Conservation (phyloP, 768 basidiomycete species). For the Amanita pseudoporphyria region DNA sequence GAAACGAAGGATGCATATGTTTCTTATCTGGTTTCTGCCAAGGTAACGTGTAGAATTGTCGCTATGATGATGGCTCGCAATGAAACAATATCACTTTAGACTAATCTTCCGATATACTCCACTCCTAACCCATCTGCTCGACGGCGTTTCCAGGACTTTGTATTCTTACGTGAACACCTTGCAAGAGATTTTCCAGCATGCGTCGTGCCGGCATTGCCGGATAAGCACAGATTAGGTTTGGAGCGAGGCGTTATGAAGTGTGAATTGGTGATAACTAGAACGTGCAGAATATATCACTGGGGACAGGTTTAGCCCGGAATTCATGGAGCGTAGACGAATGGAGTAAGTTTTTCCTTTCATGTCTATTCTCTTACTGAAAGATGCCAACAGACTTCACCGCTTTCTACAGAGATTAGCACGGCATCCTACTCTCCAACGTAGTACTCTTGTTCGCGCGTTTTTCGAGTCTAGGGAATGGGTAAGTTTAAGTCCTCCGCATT, state of each 20-base stretch:
- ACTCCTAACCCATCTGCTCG: constrained; percentile 64
- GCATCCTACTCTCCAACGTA: constrained; percentile 90
- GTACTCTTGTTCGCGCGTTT: constrained; percentile 86
- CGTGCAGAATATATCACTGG: constrained; percentile 92
- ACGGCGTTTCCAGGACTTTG: constrained; percentile 94
- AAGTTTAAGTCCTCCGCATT: constrained; percentile 15
- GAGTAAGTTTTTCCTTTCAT: constrained; percentile 48
- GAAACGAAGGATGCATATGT: constrained; percentile 98
- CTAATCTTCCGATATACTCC: constrained; percentile 83
- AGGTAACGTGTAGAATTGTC: constrained; percentile 39
- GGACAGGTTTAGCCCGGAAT: constrained; percentile 94
- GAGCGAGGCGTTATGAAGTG: constrained; percentile 10
- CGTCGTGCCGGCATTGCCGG: constrained; percentile 94
- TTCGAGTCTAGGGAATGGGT: constrained; percentile 99
- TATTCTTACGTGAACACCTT: constrained; percentile 84
- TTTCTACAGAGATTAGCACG: constrained; percentile 87
- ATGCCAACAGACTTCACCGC: constrained; percentile 64
- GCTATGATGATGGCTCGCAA: neutral
- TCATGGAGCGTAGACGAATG: constrained; percentile 84
- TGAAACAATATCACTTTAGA: constrained; percentile 39
- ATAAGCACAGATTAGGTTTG: constrained; percentile 92
- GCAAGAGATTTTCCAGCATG: constrained; percentile 92
- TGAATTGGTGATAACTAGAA: neutral
- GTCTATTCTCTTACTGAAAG: neutral
- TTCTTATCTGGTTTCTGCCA: constrained; percentile 83